Percentiles rank a stretch among this genome's conserved stretches.
Conservation (phyloP, 2,329 filamentous ascomycete genomes). For the Pseudocercospora vitis region DNA sequence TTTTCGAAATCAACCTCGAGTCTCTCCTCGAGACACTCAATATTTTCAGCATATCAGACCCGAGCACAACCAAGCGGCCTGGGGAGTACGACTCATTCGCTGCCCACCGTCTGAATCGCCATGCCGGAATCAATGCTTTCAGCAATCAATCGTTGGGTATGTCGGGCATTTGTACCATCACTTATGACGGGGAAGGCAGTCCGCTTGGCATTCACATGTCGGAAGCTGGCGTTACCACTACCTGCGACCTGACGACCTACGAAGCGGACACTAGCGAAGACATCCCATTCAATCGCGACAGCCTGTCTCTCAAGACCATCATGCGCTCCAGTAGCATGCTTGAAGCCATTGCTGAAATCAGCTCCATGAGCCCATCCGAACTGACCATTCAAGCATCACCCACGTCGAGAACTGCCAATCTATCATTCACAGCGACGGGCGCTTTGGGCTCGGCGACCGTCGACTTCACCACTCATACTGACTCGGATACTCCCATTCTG, state of each 20-base stretch:
- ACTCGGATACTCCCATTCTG: slow-evolving; percentile 52
- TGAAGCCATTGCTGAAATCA: slow-evolving; percentile 69
- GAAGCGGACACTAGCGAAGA: slow-evolving; percentile 56
- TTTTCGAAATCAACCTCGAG: slow-evolving; percentile 82
- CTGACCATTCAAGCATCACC: slow-evolving; percentile 53
- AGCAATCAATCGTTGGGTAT: slow-evolving; percentile 79
- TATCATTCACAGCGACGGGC: slow-evolving; percentile 69
- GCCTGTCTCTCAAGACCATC: slow-evolving; percentile 87
- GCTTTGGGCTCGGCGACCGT: slow-evolving; percentile 61
- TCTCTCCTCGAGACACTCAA: slow-evolving; percentile 91
- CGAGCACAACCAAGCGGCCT: slow-evolving; percentile 37
- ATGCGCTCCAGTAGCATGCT: slow-evolving; percentile 76
- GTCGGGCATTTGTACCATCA: slow-evolving; percentile 79
- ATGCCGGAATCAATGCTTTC: slow-evolving; percentile 65
- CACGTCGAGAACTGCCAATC: slow-evolving; percentile 46
- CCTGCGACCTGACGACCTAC: slow-evolving; percentile 87
- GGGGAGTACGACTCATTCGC: slow-evolving; percentile 42
- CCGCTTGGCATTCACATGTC: slow-evolving; percentile 83
- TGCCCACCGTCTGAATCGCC: slow-evolving; percentile 39
- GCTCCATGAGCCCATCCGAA: slow-evolving; percentile 61
- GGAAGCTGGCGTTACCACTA: slow-evolving; percentile 83
- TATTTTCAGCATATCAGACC: slow-evolving; percentile 74
- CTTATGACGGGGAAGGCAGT: slow-evolving; percentile 71
- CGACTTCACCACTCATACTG: slow-evolving; percentile 50
- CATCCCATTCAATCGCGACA: slow-evolving; percentile 82